Percentiles rank a stretch among this genome's conserved stretches.
Evolutionary conservation across 441 rosid genomes (phyloP).

Genomic region (Aquilaria agallochum): DNA sequence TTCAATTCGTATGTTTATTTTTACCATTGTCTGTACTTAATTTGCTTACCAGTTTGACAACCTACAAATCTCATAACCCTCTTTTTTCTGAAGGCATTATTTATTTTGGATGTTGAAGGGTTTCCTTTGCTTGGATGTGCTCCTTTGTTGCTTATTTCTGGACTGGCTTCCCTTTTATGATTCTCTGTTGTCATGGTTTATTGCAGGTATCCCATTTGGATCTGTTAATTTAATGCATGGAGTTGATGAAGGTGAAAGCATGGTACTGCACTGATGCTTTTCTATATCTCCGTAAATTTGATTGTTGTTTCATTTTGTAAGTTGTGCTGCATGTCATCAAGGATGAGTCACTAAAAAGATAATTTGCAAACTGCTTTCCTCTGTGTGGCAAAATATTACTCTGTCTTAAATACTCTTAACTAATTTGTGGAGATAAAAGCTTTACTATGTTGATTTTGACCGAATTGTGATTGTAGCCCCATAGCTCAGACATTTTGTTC

Average conservation of each 20-base stretch:
- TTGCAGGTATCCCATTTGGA: slow-evolving; percentile 95
- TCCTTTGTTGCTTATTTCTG: background rate
- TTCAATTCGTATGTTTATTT: too few species aligned
- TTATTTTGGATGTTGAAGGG: background rate
- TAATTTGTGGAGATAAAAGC: too few species aligned
- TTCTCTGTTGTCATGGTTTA: slow-evolving; percentile 14
- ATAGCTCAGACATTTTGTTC: background rate
- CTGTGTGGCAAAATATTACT: too few species aligned
- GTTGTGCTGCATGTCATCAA: background rate
- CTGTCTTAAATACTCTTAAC: too few species aligned
- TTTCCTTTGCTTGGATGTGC: background rate
- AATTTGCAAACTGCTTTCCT: slow-evolving; percentile 6
- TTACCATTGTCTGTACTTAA: too few species aligned
- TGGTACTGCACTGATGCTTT: slow-evolving; percentile 41
- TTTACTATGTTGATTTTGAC: too few species aligned
- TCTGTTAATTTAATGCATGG: slow-evolving; percentile 91
- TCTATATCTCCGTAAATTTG: slow-evolving; percentile 10
- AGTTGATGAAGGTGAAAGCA: slow-evolving; percentile 98
- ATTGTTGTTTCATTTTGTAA: slow-evolving; percentile 12
- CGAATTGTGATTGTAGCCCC: too few species aligned
- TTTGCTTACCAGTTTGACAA: too few species aligned
- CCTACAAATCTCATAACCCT: too few species aligned
- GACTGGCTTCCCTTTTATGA: slow-evolving; percentile 14
- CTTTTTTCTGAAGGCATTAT: too few species aligned
- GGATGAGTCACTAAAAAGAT: slow-evolving; percentile 4